Base-by-base conservation (phyloP, 768 basidiomycete species). In the Hemileccinum impolitum region DNA sequence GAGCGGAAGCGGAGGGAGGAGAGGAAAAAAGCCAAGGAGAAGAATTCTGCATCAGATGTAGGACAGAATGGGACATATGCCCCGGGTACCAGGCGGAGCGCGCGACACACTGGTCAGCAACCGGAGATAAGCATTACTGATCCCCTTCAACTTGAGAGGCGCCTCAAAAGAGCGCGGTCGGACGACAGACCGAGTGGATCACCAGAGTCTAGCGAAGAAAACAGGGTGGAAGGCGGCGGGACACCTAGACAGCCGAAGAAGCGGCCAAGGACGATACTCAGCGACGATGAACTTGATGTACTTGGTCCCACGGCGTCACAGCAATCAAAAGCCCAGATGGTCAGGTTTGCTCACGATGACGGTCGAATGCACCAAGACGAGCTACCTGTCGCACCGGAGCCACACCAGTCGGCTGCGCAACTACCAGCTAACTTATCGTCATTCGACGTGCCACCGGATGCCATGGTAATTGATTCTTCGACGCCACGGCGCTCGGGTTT, bases 81-180 rank as follows among this genome's bases (percentile, higher is more conserved):
- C 1, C 74, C 76, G 13, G 82, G 77, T n/a, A 75, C 77, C 2
- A 72, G 90, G 50, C 73, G 88, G 54, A 90, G 87, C 55, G 82
- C 85, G 2, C 76, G 91, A 36, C 74, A 82, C 47, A 89, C 81
- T 60, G 90, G 90, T 2, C 77, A 79, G 48, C 72, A 80, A 47
- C 85, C 82, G 3, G 90, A 93, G 60, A 68, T 87, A 31, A 56
- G 75, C 6, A 85, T 90, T 48, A 88, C 86, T 3, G 90, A 90
- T 59, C 85, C 86, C 14, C 76, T 81, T 23, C 76, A 80, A 57
- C 72, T 93, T 7, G 90, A 92, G 67, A 77, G 90, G 25, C 72
- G 78, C 50, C 70, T 90, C 59, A 91, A 91, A 73, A 68, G 89
- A 52, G 80, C 82, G 57, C 77, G 89, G 6, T 75, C 81, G 2